Base-by-base conservation (phyloP, 352 stramenopile genomes). In the Aphanomyces astaci region DNA sequence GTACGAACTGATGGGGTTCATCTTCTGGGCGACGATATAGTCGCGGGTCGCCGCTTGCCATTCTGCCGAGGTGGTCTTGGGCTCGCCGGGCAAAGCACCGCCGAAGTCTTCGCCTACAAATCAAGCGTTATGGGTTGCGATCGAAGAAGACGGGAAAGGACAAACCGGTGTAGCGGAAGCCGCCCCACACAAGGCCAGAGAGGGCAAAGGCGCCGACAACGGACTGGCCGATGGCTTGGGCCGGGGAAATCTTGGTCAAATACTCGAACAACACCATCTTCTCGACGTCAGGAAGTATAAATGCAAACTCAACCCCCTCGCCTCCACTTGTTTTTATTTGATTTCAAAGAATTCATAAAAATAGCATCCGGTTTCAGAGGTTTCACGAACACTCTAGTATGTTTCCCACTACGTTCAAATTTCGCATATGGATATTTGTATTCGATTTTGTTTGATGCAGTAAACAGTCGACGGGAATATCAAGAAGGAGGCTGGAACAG, bases 1-100 rank as follows among this genome's bases (percentile, higher is more conserved):
- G 75, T 90, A 91, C 79, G 88, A 80, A 62, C 77, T 79, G 70
- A 93, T 93, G 53, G 84, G 84, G 74, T 93, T 89, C 73, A 82
- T 83, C 72, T 93, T 91, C 75, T 93, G 82, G 62, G 79, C 81
- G 71, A 83, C 81, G 73, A 48, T 79, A 78, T 89, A 91, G 75
- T 89, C 84, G 54, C 88, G 76, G 55, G 82, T 87, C 19, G 84
- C 84, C 15, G 75, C 82, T 71, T 78, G 64, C 84, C 84, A 93
- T 73, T 91, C 84, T n/a, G 76, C 71, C 45, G 81, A 88, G 30
- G 78, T 93, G 31, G 84, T 93, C 72, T 83, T 83, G 52, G 84
- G 84, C 66, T 73, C 68, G 19, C 81, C 80, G 25, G 75, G 78
- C 40, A 74, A 36, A 24, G 66, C 73, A 31, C 84, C 84, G 36